A percentile compares a stretch with the other conserved stretches of the same genome.
Evolutionary conservation across 169 alveolate genomes (phyloP).

Genomic region (Plasmodium berghei): DNA sequence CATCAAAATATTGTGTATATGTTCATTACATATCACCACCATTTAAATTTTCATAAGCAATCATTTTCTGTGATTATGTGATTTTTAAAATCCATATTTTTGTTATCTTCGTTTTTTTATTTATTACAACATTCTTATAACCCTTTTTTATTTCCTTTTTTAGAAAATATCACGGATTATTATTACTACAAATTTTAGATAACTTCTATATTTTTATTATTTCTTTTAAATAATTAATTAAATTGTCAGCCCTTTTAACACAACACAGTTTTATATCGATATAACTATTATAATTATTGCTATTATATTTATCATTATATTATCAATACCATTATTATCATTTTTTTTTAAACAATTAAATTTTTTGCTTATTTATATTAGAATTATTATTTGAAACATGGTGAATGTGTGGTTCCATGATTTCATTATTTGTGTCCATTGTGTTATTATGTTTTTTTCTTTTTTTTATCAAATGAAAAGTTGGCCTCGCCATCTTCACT

Average conservation of each 20-base stretch:
- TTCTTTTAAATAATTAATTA: background rate
- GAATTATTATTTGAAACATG: conserved; percentile 10
- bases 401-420: background rate
- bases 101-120: too few relatives aligned
- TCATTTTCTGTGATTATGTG: too few relatives aligned
- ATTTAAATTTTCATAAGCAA: too few relatives aligned
- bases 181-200: too few relatives aligned
- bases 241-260: background rate
- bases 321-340: background rate
- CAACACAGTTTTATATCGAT: background rate
- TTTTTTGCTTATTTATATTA: conserved; percentile 16
- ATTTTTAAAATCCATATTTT: too few relatives aligned
- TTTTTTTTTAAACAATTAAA: background rate
- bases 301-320: background rate
- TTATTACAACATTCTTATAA: too few relatives aligned
- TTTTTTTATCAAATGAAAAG: conserved; percentile 14
- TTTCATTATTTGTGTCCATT: conserved; percentile 3
- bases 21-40: too few relatives aligned
- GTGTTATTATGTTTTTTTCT: background rate
- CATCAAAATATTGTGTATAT: too few relatives aligned
- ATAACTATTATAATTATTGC: background rate
- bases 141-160: too few relatives aligned
- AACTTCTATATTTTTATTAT: too few relatives aligned
- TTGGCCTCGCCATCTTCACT: conserved; percentile 8
- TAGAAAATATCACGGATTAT: too few relatives aligned